phyloP scores from a whole-genome alignment of 106 monocot genomes.

The Agapanthus africanus region DNA sequence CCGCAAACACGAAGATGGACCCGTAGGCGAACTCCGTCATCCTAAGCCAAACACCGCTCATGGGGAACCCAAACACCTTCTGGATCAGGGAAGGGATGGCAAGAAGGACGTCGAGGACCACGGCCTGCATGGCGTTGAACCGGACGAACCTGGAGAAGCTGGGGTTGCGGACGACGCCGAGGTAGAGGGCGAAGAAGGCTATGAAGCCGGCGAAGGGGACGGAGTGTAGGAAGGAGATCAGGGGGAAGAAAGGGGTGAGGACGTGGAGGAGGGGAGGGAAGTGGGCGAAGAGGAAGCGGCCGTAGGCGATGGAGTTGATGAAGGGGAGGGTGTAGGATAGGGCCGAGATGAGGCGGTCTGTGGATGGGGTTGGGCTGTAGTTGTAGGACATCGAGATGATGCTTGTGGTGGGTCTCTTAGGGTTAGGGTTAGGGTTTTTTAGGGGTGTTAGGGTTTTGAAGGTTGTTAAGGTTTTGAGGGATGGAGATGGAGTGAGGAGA shows the following conservation, averaged over 20 bases:
- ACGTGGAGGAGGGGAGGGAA: slow-evolving; percentile 30
- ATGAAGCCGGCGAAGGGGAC: slow-evolving; percentile 67
- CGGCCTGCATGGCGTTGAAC: slow-evolving; percentile 86
- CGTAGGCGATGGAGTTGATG: slow-evolving; percentile 78
- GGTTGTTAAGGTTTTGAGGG: too few relatives aligned
- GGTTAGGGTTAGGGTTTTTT: slow-evolving; percentile 6
- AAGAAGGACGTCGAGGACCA: slow-evolving; percentile 71
- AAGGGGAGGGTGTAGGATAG: slow-evolving; percentile 71
- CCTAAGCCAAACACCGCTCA: slow-evolving; percentile 44
- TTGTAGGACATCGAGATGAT: slow-evolving; percentile 16
- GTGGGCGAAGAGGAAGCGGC: slow-evolving; percentile 66
- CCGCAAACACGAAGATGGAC: slow-evolving; percentile 36
- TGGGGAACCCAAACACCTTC: slow-evolving; percentile 45
- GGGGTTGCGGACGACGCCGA: slow-evolving; percentile 69
- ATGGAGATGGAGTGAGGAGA: too few relatives aligned
- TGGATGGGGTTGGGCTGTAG: slow-evolving; percentile 37
- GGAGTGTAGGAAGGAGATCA: slow-evolving; percentile 48
- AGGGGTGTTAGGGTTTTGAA: not conserved
- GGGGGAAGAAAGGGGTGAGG: slow-evolving; percentile 63
- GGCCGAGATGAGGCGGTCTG: slow-evolving; percentile 62
- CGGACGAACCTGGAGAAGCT: slow-evolving; percentile 56
- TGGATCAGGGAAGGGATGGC: slow-evolving; percentile 51
- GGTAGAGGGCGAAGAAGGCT: slow-evolving; percentile 84
- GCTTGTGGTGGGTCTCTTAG: not conserved
- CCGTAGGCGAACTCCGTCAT: slow-evolving; percentile 49